phyloP scores from a whole-genome alignment of 2,329 filamentous ascomycete genomes.

The Sporothrix dimorphospora region DNA sequence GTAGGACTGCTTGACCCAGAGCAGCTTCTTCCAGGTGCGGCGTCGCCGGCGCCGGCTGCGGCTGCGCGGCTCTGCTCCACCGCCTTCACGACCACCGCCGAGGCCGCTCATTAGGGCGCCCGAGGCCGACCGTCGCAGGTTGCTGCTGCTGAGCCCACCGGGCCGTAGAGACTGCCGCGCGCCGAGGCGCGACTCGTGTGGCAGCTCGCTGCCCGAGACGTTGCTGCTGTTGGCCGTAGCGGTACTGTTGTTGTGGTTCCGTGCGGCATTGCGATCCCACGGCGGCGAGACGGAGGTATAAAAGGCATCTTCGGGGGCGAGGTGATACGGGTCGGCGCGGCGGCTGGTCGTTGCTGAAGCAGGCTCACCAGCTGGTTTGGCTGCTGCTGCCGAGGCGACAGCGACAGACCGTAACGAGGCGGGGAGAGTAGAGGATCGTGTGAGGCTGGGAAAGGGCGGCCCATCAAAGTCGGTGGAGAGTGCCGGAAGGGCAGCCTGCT shows the following conservation, averaged over 20 bases:
- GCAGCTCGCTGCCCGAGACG: constrained; percentile 19
- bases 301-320: constrained; percentile 85
- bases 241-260: neutral
- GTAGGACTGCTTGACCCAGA: constrained; percentile 97
- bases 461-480: constrained; percentile 35
- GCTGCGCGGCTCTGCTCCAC: constrained; percentile 57
- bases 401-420: constrained; percentile 35
- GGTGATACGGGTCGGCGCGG: constrained; percentile 64
- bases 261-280: constrained; percentile 47
- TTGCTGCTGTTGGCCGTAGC: neutral
- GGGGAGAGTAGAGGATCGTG: constrained; percentile 49
- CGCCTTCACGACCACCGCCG: constrained; percentile 44
- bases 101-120: constrained; percentile 35
- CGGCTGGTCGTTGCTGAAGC: constrained; percentile 1
- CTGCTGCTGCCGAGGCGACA: neutral
- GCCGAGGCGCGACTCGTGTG: neutral
- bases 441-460: constrained; percentile 39
- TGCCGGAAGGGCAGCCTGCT: constrained; percentile 4
- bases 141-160: constrained; percentile 37
- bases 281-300: constrained; percentile 61
- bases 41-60: constrained; percentile 67
- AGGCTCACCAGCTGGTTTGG: constrained; percentile 35
- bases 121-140: constrained; percentile 21
- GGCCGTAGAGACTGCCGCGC: constrained; percentile 26
- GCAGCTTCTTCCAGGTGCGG: constrained; percentile 87